Percentiles rank a stretch among this genome's conserved stretches.
Conservation (phyloP, 2,329 filamentous ascomycete genomes). For the Byssoonygena ceratinophila region DNA sequence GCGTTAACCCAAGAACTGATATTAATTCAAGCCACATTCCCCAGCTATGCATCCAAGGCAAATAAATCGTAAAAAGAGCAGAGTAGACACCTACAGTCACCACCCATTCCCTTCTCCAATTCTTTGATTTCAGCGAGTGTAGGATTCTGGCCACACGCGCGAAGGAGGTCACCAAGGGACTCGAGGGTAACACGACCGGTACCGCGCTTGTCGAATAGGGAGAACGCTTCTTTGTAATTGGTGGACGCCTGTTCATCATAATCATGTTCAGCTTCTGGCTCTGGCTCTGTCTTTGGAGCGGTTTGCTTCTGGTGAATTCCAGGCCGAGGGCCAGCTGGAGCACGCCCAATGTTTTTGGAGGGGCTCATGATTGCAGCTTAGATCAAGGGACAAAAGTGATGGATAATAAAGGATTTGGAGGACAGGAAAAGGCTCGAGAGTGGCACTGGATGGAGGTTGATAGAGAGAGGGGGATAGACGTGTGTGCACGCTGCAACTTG, state of each 20-base stretch:
- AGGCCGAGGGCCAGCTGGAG: neutral
- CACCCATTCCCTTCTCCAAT: constrained; percentile 77
- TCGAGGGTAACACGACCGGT: constrained; percentile 82
- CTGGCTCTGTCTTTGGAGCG: neutral
- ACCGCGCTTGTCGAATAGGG: constrained; percentile 98
- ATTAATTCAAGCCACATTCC: neutral
- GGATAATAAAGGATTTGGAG: neutral
- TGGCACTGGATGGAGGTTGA: neutral
- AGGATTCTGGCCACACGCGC: constrained; percentile 95
- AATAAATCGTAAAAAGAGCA: no score
- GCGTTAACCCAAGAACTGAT: constrained; percentile 3
- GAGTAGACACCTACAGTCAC: constrained; percentile 86
- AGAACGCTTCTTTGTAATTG: constrained; percentile 99
- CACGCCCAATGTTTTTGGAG: neutral
- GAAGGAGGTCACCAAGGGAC: constrained; percentile 81
- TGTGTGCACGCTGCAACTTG: neutral
- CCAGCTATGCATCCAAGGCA: no score
- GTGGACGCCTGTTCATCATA: constrained; percentile 53
- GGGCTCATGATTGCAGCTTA: constrained; percentile 4
- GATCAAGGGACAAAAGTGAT: neutral
- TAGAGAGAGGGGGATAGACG: neutral
- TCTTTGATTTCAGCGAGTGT: constrained; percentile 87
- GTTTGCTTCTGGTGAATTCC: neutral
- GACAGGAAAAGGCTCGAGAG: neutral
- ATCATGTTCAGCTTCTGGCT: neutral